Percentiles rank a stretch among this genome's conserved stretches.
These are phyloP conservation scores for Suillus plorans DNA, from an alignment of 768 basidiomycete species.

Conservation along the genomic window DNA sequence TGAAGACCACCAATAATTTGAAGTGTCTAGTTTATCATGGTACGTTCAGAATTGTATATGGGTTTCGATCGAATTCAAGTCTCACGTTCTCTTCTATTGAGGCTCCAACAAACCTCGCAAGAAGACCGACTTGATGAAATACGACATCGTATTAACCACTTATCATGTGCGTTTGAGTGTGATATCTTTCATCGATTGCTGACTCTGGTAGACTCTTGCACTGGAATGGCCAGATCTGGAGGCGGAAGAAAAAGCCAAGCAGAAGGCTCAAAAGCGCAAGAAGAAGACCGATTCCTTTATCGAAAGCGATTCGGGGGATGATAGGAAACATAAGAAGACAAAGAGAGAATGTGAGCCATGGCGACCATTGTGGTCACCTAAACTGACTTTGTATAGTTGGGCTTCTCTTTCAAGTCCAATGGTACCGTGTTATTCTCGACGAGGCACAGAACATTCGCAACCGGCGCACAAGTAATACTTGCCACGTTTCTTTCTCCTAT, in stretches of 20 bases:
- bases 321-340: conserved; percentile 30
- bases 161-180: conserved; percentile 31
- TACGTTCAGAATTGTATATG: conserved; percentile 6
- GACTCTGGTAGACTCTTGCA: conserved; percentile 47
- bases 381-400: conserved; percentile 34
- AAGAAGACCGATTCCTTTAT: conserved; percentile 22
- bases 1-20: conserved; percentile 49
- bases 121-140: conserved; percentile 47
- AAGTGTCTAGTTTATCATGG: conserved; percentile 66
- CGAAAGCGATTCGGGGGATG: conserved; percentile 21
- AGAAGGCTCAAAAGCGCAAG: conserved; percentile 16
- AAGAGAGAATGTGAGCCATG: conserved; percentile 32
- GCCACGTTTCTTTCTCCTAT: neutral
- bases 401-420: conserved; percentile 44
- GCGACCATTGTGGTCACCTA: conserved; percentile 23
- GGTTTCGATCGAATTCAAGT: neutral
- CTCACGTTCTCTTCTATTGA: conserved; percentile 7
- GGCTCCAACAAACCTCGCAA: conserved; percentile 45
- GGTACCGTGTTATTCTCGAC: conserved; percentile 53
- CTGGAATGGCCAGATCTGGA: conserved; percentile 59
- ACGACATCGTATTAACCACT: conserved; percentile 66
- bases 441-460: conserved; percentile 53
- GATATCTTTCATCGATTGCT: conserved; percentile 5
- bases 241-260: conserved; percentile 35
- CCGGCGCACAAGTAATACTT: conserved; percentile 42